Evolutionary conservation across 2,329 filamentous ascomycete genomes (phyloP), one percentile per base, ranked within the genome.

Genomic region (Colletotrichum gigasporum): DNA sequence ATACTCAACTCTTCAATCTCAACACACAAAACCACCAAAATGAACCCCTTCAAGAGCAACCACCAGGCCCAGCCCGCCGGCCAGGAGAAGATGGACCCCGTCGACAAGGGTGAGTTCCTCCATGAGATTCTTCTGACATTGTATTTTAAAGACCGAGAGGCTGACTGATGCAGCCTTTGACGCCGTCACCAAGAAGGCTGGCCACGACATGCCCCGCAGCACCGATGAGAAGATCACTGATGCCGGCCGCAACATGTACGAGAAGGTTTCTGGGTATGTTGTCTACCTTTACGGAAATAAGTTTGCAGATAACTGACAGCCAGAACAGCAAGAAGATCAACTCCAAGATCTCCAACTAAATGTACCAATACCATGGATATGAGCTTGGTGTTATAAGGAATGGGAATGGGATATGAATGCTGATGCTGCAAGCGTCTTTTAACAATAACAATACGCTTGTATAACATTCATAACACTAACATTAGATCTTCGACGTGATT

Each of bases 141-240:
- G 2, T 9, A n/a, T n/a, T n/a, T n/a, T n/a, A n/a, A n/a, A n/a
- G n/a, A n/a, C n/a, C n/a, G n/a, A 18, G 5, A 50, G n/a, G 10
- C n/a, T 12, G 12, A 11, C 30, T 28, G 1, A 8, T 11, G 5
- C 34, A 79, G 77, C 70, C 26, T 74, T 78, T 37, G 68, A 65
- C 45, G 67, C 69, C 52, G 70, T 34, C 22, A 65, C 73, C 67
- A 72, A 76, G 62, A 78, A 79, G 71, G 68, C 71, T 2, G 78
- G 78, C 55, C 69, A 73, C 58, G 73, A 77, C 71, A 57, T 80
- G 16, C 66, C 73, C 65, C 69, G 67, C 45, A 63, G 71, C 12
- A 77, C 74, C 16, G 71, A 77, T 34, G 78, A 80, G 71, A 79
- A 80, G 75, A 74, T 78, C 26, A 77, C 76, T 52, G 78, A 80